These are phyloP conservation scores for Paspalum vaginatum DNA, from an alignment of 176 grass and related monocot genomes.

Conservation along the genomic window DNA sequence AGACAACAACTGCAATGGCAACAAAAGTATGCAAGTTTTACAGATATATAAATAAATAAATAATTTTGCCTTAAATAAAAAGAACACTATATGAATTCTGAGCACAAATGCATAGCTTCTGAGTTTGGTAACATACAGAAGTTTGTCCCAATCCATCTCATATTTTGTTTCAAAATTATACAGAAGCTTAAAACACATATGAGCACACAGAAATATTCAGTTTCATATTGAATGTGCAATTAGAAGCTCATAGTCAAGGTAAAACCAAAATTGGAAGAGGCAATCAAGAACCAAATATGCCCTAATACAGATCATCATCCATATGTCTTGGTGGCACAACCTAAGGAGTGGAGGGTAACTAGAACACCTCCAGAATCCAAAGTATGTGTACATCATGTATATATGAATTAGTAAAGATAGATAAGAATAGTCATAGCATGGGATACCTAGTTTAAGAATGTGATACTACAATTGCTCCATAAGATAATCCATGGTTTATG, in stretches of 20 bases:
- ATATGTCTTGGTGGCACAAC: background rate
- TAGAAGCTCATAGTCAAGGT: conserved; percentile 4
- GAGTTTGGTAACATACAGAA: background rate
- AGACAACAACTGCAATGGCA: conserved; percentile 86
- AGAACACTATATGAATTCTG: background rate
- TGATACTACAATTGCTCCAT: too few species aligned
- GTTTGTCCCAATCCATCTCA: background rate
- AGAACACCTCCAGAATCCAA: background rate
- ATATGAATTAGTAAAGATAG: too few species aligned
- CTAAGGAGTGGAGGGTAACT: background rate
- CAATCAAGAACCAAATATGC: conserved; percentile 9
- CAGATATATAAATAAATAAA: conserved; percentile 3
- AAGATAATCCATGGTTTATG: too few species aligned
- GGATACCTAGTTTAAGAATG: too few species aligned
- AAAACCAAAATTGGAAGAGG: background rate
- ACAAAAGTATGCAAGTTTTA: conserved; percentile 41
- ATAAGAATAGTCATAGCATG: too few species aligned
- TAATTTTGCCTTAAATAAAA: conserved; percentile 8
- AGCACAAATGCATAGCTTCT: background rate
- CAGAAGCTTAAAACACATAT: background rate
- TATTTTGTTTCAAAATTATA: background rate
- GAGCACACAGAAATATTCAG: background rate
- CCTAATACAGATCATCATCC: background rate
- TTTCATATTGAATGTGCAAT: background rate
- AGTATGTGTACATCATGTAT: background rate